A percentile compares a stretch with the other conserved stretches of the same genome.
These are phyloP conservation scores for Berkeleyomyces basicola DNA, from an alignment of 2,329 filamentous ascomycete species.

Conservation along the genomic window DNA sequence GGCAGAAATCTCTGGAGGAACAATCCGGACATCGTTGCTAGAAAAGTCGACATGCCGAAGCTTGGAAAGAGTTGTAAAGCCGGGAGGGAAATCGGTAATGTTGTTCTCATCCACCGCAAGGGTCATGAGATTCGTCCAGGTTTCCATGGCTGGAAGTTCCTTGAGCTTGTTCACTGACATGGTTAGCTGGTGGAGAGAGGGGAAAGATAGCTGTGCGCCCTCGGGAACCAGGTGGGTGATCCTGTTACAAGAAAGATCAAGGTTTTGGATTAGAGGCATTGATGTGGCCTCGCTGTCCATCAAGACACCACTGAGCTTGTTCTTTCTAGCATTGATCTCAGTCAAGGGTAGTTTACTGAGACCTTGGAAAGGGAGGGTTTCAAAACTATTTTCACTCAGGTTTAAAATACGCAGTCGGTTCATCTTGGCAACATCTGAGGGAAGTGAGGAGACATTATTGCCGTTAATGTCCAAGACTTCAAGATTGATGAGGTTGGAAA, in stretches of 20 bases:
- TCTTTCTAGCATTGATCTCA: conserved; percentile 61
- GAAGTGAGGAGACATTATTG: conserved; percentile 61
- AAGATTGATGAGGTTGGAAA: conserved; percentile 49
- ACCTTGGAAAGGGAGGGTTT: conserved; percentile 50
- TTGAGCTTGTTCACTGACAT: conserved; percentile 70
- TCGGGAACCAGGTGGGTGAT: conserved; percentile 37
- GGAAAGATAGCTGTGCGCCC: conserved; percentile 39
- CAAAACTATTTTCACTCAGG: conserved; percentile 62
- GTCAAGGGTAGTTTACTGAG: conserved; percentile 52
- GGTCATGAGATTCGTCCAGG: conserved; percentile 56
- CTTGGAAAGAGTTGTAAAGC: conserved; percentile 50
- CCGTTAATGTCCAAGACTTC: conserved; percentile 68
- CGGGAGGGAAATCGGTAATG: conserved; percentile 57
- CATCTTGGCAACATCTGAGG: conserved; percentile 49
- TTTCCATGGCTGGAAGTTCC: conserved; percentile 53
- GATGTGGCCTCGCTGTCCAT: conserved; percentile 44
- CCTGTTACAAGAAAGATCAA: conserved; percentile 67
- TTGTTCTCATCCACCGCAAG: conserved; percentile 70
- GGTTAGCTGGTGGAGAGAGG: conserved; percentile 55
- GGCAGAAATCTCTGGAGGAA: conserved; percentile 60
- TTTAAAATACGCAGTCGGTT: conserved; percentile 58
- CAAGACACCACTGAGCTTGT: conserved; percentile 57
- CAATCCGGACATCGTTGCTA: conserved; percentile 60
- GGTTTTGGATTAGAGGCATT: conserved; percentile 48
- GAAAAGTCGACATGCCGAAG: conserved; percentile 69